phyloP scores from a whole-genome alignment of 768 basidiomycete genomes.

The Coprinopsis cinerea region DNA sequence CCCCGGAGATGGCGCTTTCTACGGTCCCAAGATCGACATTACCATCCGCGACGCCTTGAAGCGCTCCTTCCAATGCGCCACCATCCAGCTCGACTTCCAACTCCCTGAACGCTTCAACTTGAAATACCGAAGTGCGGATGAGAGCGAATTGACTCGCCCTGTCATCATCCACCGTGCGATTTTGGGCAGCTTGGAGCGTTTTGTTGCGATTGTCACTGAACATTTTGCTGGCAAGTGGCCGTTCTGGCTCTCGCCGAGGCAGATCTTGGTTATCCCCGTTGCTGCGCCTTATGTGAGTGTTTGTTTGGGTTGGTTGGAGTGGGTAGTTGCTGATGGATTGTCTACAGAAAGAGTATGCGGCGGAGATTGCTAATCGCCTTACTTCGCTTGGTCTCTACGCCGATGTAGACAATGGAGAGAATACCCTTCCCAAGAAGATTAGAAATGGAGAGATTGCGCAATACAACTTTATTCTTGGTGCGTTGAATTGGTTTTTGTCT shows the following conservation, averaged over 20 bases:
- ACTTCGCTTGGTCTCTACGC: conserved; percentile 70
- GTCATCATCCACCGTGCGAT: conserved; percentile 99
- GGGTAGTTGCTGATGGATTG: conserved; percentile 6
- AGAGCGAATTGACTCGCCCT: conserved; percentile 63
- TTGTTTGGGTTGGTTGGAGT: conserved; percentile 7
- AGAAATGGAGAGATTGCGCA: conserved; percentile 95
- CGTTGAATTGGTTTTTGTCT: conserved; percentile 18
- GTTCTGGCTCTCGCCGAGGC: conserved; percentile 97
- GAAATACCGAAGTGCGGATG: conserved; percentile 79
- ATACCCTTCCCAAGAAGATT: conserved; percentile 96
- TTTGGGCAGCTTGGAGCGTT: conserved; percentile 88
- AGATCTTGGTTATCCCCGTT: conserved; percentile 91
- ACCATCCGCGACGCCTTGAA: conserved; percentile 88
- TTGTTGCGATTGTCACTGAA: conserved; percentile 95
- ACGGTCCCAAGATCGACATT: conserved; percentile 99
- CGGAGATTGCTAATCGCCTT: conserved; percentile 68
- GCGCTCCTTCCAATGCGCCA: conserved; percentile 96
- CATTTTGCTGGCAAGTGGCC: conserved; percentile 99
- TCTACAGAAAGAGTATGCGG: conserved; percentile 81
- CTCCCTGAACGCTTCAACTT: conserved; percentile 95
- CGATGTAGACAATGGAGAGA: conserved; percentile 88
- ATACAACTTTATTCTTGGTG: conserved; percentile 96
- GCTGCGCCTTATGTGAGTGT: conserved; percentile 77
- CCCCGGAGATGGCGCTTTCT: conserved; percentile 97
- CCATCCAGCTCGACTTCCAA: conserved; percentile 99